phyloP scores from a whole-genome alignment of 2,329 filamentous ascomycete species.

The Pseudomassariella vexata region DNA sequence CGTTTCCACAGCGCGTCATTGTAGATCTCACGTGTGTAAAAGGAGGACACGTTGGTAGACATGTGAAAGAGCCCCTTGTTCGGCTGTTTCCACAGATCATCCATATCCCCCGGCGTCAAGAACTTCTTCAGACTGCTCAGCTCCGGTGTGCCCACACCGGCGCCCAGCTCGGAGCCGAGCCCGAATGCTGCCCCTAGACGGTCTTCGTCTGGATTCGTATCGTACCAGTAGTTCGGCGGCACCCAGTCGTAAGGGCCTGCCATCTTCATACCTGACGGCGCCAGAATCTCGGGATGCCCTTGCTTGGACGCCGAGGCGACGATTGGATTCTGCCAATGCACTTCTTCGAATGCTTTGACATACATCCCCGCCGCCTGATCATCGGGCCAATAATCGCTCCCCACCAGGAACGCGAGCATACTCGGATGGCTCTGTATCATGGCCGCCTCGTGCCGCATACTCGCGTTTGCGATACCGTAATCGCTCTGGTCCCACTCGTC shows the following conservation, averaged over 20 bases:
- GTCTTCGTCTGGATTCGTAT: conserved; percentile 28
- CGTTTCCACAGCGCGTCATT: conserved; percentile 47
- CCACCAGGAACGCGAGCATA: conserved; percentile 51
- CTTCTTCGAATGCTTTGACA: conserved; percentile 38
- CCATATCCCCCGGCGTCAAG: conserved; percentile 41
- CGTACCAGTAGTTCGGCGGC: conserved; percentile 60
- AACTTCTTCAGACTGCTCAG: conserved; percentile 48
- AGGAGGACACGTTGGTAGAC: conserved; percentile 48
- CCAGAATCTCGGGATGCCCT: conserved; percentile 45
- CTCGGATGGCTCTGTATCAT: conserved; percentile 57
- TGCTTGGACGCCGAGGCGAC: conserved; percentile 51
- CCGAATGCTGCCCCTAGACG: conserved; percentile 53
- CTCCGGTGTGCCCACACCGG: conserved; percentile 58
- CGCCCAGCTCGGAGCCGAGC: conserved; percentile 57
- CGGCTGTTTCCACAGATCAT: conserved; percentile 50
- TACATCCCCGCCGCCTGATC: conserved; percentile 49
- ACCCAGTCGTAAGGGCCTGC: conserved; percentile 62
- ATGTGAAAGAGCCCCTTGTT: conserved; percentile 53
- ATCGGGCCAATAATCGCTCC: conserved; percentile 60
- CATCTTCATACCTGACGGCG: conserved; percentile 60
- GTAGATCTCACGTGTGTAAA: conserved; percentile 51
- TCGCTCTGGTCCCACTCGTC: conserved; percentile 45
- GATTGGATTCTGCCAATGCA: conserved; percentile 52
- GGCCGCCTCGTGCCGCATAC: conserved; percentile 53
- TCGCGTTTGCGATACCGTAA: conserved; percentile 46